Percentiles rank a stretch among this genome's conserved stretches.
phyloP scores from a whole-genome alignment of 345 rosid genomes.

The Salix purpurea region DNA sequence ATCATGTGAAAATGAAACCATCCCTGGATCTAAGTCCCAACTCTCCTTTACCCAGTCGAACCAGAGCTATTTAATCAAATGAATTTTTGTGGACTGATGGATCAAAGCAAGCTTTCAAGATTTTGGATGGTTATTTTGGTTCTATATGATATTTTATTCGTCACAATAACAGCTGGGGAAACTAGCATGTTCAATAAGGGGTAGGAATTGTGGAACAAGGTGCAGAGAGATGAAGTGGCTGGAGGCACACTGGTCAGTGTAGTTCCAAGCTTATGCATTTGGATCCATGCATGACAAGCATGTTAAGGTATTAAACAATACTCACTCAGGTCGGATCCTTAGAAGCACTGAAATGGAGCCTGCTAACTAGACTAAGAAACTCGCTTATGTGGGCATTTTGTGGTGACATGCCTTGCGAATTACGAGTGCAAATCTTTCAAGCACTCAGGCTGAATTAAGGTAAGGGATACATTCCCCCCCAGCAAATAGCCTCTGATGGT shows the following conservation, averaged over 20 bases:
- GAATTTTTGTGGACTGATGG: neutral
- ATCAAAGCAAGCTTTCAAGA: constrained; percentile 6
- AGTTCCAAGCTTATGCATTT: constrained; percentile 8
- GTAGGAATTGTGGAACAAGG: constrained; percentile 19
- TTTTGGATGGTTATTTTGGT: constrained; percentile 16
- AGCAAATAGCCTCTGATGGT: constrained; percentile 11
- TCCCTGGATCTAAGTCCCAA: constrained; percentile 48
- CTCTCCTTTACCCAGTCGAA: constrained; percentile 34
- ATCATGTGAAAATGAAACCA: constrained; percentile 49
- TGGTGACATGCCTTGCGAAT: constrained; percentile 15
- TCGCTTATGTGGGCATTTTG: neutral
- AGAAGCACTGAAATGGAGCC: constrained; percentile 9
- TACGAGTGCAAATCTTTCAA: constrained; percentile 20
- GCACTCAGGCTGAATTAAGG: constrained; percentile 9
- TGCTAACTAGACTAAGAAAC: constrained; percentile 14
- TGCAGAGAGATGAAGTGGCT: constrained; percentile 10
- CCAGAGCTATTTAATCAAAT: constrained; percentile 30
- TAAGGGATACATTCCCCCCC: neutral
- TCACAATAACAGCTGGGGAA: constrained; percentile 19
- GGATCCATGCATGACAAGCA: neutral
- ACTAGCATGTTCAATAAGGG: constrained; percentile 18
- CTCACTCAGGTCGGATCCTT: constrained; percentile 12
- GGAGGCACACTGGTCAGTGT: neutral
- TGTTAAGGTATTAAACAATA: constrained; percentile 10
- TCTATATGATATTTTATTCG: constrained; percentile 12